Evolutionary conservation across 345 rosid species (phyloP), one percentile per base, ranked within the genome.

Genomic region (Xanthoceras sorbifolium): DNA sequence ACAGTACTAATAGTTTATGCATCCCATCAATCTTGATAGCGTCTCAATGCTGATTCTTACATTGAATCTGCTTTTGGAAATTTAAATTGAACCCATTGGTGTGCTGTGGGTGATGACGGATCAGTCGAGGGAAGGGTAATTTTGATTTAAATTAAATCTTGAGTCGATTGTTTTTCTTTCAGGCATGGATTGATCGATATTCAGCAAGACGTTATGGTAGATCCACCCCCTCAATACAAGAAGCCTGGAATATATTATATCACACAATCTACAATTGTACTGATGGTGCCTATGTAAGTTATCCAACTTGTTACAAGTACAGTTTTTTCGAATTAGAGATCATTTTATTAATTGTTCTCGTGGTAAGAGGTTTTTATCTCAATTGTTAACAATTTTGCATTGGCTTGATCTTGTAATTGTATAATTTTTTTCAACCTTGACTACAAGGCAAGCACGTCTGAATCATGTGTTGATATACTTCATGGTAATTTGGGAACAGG

Each of bases 201-300:
- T 67, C 89, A 66, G 72, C 82, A 42, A 87, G 94, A 80, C 91
- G 91, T 26, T 89, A 90, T 81, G 92, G 94, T 46, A 83, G 40
- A 72, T 61, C 86, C 50, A 75, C 81, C 80, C 78, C 89, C 70
- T 71, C 57, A 32, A 75, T 87, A 50, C 82, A 81, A 72, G 84
- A 87, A 11, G 89, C 94, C 23, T 90, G 94, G 94, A 80, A 75
- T 62, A 83, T 87, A 70, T 81, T 90, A 54, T 83, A 87, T 77
- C 91, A 79, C 84, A 87, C 94, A 11, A 68, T 90, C 76, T 90
- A 89, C 78, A 90, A 90, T 73, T 90, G 94, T 83, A 89, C 92
- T 12, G 94, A 89, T 66, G 90, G 87, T 75, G 89, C 88, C 69
- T 81, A 84, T 74, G 94, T 90, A 83, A 89, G 90, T 86, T 42